Percentiles rank a stretch among this genome's conserved stretches.
These are phyloP conservation scores for Helianthus annuus DNA, from an alignment of 129 eudicot species.

Conservation along the genomic window DNA sequence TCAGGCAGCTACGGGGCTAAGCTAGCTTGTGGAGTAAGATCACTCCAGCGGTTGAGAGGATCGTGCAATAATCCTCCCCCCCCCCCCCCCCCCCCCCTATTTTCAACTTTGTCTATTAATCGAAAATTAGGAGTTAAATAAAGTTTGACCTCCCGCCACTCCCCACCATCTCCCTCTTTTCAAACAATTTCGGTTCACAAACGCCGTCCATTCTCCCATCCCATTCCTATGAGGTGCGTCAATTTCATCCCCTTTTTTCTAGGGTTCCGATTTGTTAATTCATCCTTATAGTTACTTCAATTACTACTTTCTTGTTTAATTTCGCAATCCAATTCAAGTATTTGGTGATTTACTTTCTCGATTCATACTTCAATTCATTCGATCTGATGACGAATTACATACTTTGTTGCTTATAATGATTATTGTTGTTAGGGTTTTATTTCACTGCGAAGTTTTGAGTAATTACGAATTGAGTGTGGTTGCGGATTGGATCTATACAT, in stretches of 20 bases:
- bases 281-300: background rate
- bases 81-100: no score
- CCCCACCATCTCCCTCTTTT: constrained; percentile 19
- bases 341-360: background rate
- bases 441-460: background rate
- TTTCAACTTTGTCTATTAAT: no score
- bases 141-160: constrained; percentile 34
- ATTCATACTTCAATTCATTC: constrained; percentile 15
- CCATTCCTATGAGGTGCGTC: constrained; percentile 29
- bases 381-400: constrained; percentile 13
- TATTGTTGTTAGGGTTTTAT: background rate
- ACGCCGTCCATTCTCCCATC: constrained; percentile 14
- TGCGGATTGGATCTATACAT: background rate
- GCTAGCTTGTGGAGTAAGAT: no score
- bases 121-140: background rate
- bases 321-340: constrained; percentile 9
- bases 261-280: constrained; percentile 10
- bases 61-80: no score
- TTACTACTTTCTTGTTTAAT: constrained; percentile 7
- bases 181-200: constrained; percentile 32
- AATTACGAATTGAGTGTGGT: background rate
- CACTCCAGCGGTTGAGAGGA: no score
- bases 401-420: background rate
- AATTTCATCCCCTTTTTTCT: constrained; percentile 3
- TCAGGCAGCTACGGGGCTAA: no score